A percentile compares a stretch with the other conserved stretches of the same genome.
These are phyloP conservation scores for Lasiodiplodia theobromae DNA, from an alignment of 2,329 filamentous ascomycete species.

Conservation along the genomic window DNA sequence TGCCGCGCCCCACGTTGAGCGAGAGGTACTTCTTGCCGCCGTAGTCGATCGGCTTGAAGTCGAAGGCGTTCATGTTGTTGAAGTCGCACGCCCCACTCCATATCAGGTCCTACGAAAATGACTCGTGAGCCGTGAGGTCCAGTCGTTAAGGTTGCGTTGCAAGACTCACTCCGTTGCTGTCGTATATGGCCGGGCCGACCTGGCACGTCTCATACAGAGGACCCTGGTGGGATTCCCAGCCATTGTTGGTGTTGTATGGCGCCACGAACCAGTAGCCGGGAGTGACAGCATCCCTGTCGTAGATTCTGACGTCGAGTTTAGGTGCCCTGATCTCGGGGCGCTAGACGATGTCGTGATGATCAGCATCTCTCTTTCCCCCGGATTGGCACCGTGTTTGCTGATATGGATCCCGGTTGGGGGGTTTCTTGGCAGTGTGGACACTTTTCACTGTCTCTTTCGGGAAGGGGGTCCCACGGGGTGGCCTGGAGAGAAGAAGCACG, in stretches of 20 bases:
- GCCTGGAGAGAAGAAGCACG: not conserved
- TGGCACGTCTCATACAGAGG: slow-evolving; percentile 26
- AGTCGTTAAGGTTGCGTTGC: slow-evolving; percentile 37
- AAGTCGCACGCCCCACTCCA: slow-evolving; percentile 58
- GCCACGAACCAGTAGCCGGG: slow-evolving; percentile 59
- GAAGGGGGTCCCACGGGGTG: not conserved
- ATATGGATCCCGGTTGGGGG: not conserved
- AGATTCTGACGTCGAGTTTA: slow-evolving; percentile 27
- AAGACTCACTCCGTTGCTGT: slow-evolving; percentile 52
- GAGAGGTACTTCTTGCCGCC: slow-evolving; percentile 58
- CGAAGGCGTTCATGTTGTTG: slow-evolving; percentile 52
- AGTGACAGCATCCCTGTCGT: slow-evolving; percentile 26
- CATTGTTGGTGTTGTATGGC: slow-evolving; percentile 46
- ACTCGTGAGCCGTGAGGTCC: not conserved
- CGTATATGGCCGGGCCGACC: slow-evolving; percentile 39
- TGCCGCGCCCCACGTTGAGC: slow-evolving; percentile 56
- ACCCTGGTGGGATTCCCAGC: slow-evolving; percentile 18
- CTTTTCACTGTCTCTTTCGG: not conserved
- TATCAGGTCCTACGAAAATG: slow-evolving; percentile 50
- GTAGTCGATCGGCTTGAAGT: slow-evolving; percentile 56
- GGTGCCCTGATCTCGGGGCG: slow-evolving; percentile 28
- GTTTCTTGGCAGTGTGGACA: slow-evolving; percentile 9
- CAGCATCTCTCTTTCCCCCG: slow-evolving; percentile 2
- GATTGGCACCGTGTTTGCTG: not conserved
- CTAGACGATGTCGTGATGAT: slow-evolving; percentile 12